phyloP scores from a whole-genome alignment of 2,329 filamentous ascomycete genomes.

The Dactylellina parvicollis region DNA sequence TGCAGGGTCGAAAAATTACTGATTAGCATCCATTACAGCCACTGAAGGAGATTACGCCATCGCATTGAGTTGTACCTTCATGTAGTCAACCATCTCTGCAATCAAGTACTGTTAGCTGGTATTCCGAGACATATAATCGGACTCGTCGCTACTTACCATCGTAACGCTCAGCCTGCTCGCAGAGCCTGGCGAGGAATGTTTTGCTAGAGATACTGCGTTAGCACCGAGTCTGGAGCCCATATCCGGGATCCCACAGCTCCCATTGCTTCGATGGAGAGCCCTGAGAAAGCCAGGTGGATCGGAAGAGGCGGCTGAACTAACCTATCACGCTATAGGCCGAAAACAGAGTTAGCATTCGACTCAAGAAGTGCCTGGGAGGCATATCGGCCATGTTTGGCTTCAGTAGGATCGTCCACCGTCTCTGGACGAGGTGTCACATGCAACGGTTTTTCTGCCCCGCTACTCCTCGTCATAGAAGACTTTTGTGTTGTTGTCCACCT shows the following conservation, averaged over 20 bases:
- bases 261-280: conserved; percentile 39
- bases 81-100: conserved; percentile 95
- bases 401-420: not conserved
- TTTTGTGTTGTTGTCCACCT: conserved; percentile 42
- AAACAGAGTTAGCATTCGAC: conserved; percentile 61
- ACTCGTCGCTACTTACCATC: conserved; percentile 70
- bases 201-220: conserved; percentile 72
- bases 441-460: conserved; percentile 44
- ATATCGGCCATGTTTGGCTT: not conserved
- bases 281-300: conserved; percentile 40
- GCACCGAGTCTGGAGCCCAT: conserved; percentile 60
- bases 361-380: conserved; percentile 7
- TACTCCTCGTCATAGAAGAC: conserved; percentile 1
- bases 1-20: conserved; percentile 62
- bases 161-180: conserved; percentile 99
- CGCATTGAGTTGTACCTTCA: conserved; percentile 75
- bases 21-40: conserved; percentile 55
- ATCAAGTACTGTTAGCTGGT: conserved; percentile 35
- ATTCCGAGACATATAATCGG: not conserved
- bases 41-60: not conserved
- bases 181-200: conserved; percentile 99
- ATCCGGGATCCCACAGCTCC: conserved; percentile 38
- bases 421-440: conserved; percentile 47
- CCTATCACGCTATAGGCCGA: conserved; percentile 72
- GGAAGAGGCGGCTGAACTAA: conserved; percentile 63